phyloP scores from a whole-genome alignment of 805 yeast genomes.

The Hagleromyces aurorensis region DNA sequence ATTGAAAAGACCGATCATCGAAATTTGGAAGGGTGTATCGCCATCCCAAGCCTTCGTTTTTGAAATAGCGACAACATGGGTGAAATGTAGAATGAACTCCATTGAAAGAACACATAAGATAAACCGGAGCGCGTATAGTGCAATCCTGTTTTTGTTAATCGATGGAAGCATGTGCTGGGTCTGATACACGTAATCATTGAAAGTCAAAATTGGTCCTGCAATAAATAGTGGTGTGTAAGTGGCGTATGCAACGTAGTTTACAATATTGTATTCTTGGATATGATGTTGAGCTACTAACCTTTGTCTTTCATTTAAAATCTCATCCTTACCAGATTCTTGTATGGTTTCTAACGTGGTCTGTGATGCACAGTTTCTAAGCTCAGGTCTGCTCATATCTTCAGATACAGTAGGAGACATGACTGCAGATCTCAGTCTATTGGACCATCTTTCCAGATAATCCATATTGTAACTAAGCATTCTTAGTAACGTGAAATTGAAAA shows the following conservation, averaged over 20 bases:
- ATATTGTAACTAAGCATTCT: slow-evolving; percentile 77
- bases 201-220: slow-evolving; percentile 92
- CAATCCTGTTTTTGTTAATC: slow-evolving; percentile 44
- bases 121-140: slow-evolving; percentile 60
- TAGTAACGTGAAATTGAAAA: slow-evolving; percentile 80
- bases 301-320: slow-evolving; percentile 46
- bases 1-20: slow-evolving; percentile 90
- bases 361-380: slow-evolving; percentile 16
- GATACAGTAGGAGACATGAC: no score
- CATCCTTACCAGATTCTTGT: slow-evolving; percentile 7
- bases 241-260: slow-evolving; percentile 67
- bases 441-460: slow-evolving; percentile 52
- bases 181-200: slow-evolving; percentile 84
- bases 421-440: slow-evolving; percentile 3
- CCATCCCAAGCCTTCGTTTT: slow-evolving; percentile 85
- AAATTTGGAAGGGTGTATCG: slow-evolving; percentile 83
- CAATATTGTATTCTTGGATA: slow-evolving; percentile 48
- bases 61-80: slow-evolving; percentile 90
- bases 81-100: slow-evolving; percentile 83
- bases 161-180: slow-evolving; percentile 51
- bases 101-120: slow-evolving; percentile 68
- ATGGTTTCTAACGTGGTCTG: slow-evolving; percentile 11
- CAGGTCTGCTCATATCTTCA: slow-evolving; percentile 10
- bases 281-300: slow-evolving; percentile 60
- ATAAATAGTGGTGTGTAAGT: slow-evolving; percentile 83